Evolutionary conservation across 352 stramenopile genomes (phyloP).

Genomic region (Sclerospora graminicola): DNA sequence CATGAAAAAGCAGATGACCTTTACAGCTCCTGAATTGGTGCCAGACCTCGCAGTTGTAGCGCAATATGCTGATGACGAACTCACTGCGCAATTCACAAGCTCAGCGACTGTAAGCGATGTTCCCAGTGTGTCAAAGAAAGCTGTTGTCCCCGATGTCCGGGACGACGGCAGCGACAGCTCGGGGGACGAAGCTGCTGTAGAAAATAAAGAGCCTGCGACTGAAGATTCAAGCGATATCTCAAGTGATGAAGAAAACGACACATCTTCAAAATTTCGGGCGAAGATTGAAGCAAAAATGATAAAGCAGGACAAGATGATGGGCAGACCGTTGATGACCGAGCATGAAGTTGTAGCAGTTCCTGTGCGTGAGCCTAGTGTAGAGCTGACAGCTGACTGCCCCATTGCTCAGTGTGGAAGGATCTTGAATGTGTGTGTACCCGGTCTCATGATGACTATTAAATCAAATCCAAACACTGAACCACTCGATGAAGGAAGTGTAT

Average conservation of each 20-base stretch:
- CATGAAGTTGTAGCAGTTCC: slow-evolving; percentile 46
- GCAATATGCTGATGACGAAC: slow-evolving; percentile 41
- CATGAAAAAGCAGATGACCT: slow-evolving; percentile 9
- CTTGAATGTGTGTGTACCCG: slow-evolving; percentile 46
- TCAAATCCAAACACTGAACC: slow-evolving; percentile 43
- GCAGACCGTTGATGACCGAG: slow-evolving; percentile 37
- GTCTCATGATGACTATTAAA: slow-evolving; percentile 77
- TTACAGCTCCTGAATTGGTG: not conserved
- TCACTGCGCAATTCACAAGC: slow-evolving; percentile 33
- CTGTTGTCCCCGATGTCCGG: not conserved
- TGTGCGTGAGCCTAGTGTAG: slow-evolving; percentile 56
- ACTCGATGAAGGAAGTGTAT: slow-evolving; percentile 70
- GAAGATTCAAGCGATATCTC: slow-evolving; percentile 8
- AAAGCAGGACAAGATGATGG: slow-evolving; percentile 45
- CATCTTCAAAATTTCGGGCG: slow-evolving; percentile 35
- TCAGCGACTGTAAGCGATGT: slow-evolving; percentile 9
- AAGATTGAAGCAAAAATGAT: slow-evolving; percentile 76
- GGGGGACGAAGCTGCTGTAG: slow-evolving; percentile 11
- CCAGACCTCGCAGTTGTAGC: slow-evolving; percentile 45
- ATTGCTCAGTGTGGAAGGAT: slow-evolving; percentile 59
- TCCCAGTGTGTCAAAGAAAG: not conserved
- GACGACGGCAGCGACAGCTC: slow-evolving; percentile 18
- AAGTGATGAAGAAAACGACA: slow-evolving; percentile 22
- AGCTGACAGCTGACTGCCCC: slow-evolving; percentile 59
- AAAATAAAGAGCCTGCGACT: not conserved